Evolutionary conservation across 2,329 filamentous ascomycete genomes (phyloP).

Genomic region (Alternaria ventricosa): DNA sequence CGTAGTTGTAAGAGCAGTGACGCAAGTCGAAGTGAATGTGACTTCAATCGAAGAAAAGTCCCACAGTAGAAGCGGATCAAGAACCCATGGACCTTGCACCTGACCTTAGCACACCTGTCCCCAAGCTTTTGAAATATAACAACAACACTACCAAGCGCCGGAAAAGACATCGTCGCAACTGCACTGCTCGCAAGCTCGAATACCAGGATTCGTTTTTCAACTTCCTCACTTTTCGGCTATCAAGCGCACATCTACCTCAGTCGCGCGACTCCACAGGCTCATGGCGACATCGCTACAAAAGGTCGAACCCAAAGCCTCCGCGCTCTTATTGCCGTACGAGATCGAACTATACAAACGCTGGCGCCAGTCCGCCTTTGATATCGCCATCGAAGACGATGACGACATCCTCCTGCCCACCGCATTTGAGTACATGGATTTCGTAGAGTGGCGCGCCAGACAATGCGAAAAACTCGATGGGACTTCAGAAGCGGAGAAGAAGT

Average conservation of each 20-base stretch:
- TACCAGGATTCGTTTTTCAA: neutral
- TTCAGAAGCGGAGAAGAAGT: neutral
- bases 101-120: neutral
- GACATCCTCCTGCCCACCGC: conserved; percentile 5
- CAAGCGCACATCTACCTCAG: neutral
- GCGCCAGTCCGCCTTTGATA: neutral
- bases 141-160: neutral
- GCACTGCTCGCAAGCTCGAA: neutral
- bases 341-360: conserved; percentile 4
- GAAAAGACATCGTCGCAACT: neutral
- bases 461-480: neutral
- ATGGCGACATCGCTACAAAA: neutral
- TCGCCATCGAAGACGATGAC: neutral
- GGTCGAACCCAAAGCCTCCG: neutral
- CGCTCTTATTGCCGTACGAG: neutral
- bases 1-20: neutral
- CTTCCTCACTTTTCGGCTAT: neutral
- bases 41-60: neutral
- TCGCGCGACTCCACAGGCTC: neutral
- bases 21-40: neutral
- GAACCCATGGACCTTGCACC: neutral
- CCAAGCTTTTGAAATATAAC: neutral
- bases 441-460: conserved; percentile 5
- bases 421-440: conserved; percentile 11
- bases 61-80: neutral